Conservation (phyloP, 2,329 filamentous ascomycete genomes). For the Calonectria ilicicola region DNA sequence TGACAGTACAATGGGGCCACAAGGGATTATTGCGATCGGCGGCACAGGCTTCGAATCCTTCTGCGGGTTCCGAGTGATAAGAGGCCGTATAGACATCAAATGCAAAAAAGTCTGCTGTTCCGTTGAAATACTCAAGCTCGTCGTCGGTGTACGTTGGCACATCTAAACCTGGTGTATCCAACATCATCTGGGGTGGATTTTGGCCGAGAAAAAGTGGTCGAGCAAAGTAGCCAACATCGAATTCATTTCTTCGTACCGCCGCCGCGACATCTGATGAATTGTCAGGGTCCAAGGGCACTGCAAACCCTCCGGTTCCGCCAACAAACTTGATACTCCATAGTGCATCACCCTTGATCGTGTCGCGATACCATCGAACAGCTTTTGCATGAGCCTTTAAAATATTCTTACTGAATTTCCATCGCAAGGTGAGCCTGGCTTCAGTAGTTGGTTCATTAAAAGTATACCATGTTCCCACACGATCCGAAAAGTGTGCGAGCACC, state of each 20-base stretch:
- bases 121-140: not conserved
- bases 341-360: not conserved
- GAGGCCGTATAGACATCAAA: not conserved
- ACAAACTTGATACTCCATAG: constrained; percentile 1
- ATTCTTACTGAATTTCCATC: not conserved
- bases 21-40: not conserved
- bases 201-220: not conserved
- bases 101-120: not conserved
- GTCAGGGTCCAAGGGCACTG: not conserved
- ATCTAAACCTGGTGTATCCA: not conserved
- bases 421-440: not conserved
- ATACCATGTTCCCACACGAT: not conserved
- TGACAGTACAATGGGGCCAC: not conserved
- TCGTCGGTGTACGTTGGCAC: not conserved
- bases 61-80: not conserved
- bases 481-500: not conserved
- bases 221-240: not conserved
- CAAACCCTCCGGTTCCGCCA: not conserved
- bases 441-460: not conserved
- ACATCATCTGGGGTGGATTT: not conserved
- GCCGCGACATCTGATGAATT: not conserved
- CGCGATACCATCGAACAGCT: not conserved
- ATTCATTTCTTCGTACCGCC: not conserved
- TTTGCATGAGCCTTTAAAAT: not conserved
- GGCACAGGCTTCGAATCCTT: not conserved